Percentiles rank a stretch among this genome's conserved stretches.
These are phyloP conservation scores for Saturnispora zaruensis DNA, from an alignment of 805 yeast species.

Conservation along the genomic window DNA sequence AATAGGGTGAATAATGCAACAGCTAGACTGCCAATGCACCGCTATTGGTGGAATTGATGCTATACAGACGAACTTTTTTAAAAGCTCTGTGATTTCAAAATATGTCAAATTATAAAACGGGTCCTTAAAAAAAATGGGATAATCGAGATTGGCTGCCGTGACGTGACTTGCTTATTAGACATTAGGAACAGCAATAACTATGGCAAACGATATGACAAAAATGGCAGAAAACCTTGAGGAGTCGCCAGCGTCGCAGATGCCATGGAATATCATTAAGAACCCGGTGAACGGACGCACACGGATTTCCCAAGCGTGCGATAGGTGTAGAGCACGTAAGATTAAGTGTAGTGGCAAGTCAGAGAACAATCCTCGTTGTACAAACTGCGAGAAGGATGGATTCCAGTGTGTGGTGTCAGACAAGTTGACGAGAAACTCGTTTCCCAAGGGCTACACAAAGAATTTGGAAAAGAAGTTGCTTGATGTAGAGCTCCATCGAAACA, in stretches of 20 bases:
- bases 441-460: constrained; percentile 73
- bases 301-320: constrained; percentile 73
- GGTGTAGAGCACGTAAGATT: constrained; percentile 69
- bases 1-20: not conserved
- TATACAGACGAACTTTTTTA: not conserved
- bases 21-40: not conserved
- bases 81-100: not conserved
- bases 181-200: not conserved
- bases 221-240: not conserved
- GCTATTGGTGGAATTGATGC: not conserved
- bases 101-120: not conserved
- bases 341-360: constrained; percentile 60
- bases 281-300: constrained; percentile 35
- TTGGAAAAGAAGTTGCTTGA: constrained; percentile 54
- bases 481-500: constrained; percentile 48
- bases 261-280: constrained; percentile 30
- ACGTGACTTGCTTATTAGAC: not conserved
- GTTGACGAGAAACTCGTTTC: constrained; percentile 67
- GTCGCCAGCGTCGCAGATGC: not conserved
- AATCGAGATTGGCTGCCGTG: not conserved
- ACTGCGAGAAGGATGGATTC: constrained; percentile 56
- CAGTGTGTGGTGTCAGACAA: constrained; percentile 68
- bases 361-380: constrained; percentile 48
- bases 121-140: not conserved
- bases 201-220: not conserved